Evolutionary conservation across 805 yeast species (phyloP), one percentile per base, ranked within the genome.

Genomic region (Metschnikowia lachancei): DNA sequence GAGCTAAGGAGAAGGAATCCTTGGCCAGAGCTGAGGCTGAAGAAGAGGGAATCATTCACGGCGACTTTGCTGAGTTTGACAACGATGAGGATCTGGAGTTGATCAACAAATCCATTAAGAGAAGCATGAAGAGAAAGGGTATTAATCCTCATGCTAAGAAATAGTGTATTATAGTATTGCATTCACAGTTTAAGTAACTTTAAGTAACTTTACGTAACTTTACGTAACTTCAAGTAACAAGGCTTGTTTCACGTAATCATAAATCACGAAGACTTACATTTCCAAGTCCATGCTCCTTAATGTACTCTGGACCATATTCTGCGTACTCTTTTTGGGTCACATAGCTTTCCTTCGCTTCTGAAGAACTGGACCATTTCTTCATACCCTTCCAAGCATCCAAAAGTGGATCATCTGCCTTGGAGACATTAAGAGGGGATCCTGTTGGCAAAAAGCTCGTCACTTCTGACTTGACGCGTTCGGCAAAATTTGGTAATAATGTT

Each of bases 331-430:
- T 66, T 53, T 75, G 79, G 0, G 94, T 76, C 19, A 92, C 71
- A 48, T 75, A 80, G 9, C 79, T 68, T 1, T 66, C 55, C 22
- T 70, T 56, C 32, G 76, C 73, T 14, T 74, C 80, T 1, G 66
- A 74, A 18, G 76, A 72, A 2, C 57, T 56, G 5, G 91, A 71
- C 87, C 96, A 87, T 57, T 78, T 77, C 11, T 87, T 82, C 95
- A 94, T 90, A 24, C 99, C 99, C 58, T 74, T 83, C 98, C 99
- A 94, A 1, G 97, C 80, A 64, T 92, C 99, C 26, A 78, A 59
- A 1, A 78, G 55, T 1, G 96, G 92, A 61, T 87, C 82, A 2
- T 64, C 53, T 0, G 96, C 94, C 14, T 66, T 60, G 45, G 84
- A 69, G 1, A 91, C 85, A 4, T 72, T 66, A 30, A 91, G 66